Evolutionary conservation across 2,329 filamentous ascomycete species (phyloP).

Genomic region (Chaetomiaceae sp.): DNA sequence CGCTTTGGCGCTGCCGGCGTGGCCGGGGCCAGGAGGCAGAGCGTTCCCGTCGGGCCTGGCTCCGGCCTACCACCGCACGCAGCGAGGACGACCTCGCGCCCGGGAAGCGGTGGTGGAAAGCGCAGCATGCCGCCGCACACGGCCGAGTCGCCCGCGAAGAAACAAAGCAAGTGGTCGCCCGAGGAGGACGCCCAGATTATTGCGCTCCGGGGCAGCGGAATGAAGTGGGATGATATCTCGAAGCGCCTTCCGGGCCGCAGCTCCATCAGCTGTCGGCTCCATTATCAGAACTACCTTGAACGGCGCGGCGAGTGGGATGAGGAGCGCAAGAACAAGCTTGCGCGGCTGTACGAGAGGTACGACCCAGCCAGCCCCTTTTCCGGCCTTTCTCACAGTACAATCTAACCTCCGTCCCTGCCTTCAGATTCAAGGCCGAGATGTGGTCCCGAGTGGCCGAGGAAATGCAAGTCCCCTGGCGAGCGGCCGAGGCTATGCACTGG

Average conservation of each 20-base stretch:
- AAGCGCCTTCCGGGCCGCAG: conserved; percentile 84
- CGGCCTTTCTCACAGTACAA: too few relatives aligned
- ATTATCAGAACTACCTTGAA: conserved; percentile 97
- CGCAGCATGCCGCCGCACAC: conserved; percentile 49
- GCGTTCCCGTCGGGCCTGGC: conserved; percentile 5
- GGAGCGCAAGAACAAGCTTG: conserved; percentile 94
- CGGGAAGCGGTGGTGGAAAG: conserved; percentile 30
- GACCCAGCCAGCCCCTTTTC: too few relatives aligned
- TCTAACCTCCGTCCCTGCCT: conserved; percentile 21
- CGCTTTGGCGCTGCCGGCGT: conserved; percentile 10
- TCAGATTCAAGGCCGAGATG: conserved; percentile 94
- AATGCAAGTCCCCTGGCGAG: conserved; percentile 90
- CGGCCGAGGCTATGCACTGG: conserved; percentile 98
- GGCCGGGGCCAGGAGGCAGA: conserved; percentile 7
- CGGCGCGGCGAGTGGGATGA: conserved; percentile 92
- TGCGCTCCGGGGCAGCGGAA: conserved; percentile 78
- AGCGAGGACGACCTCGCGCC: neutral
- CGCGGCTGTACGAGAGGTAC: conserved; percentile 90
- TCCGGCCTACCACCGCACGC: conserved; percentile 3
- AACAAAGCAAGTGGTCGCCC: conserved; percentile 93
- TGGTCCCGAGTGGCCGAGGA: conserved; percentile 94
- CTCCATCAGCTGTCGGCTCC: conserved; percentile 86
- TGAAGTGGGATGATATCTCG: conserved; percentile 99
- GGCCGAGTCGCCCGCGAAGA: conserved; percentile 70
- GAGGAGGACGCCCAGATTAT: conserved; percentile 94